Evolutionary conservation across 2,329 filamentous ascomycete species (phyloP), one percentile per base, ranked within the genome.

Genomic region (Trichoderma koningii): DNA sequence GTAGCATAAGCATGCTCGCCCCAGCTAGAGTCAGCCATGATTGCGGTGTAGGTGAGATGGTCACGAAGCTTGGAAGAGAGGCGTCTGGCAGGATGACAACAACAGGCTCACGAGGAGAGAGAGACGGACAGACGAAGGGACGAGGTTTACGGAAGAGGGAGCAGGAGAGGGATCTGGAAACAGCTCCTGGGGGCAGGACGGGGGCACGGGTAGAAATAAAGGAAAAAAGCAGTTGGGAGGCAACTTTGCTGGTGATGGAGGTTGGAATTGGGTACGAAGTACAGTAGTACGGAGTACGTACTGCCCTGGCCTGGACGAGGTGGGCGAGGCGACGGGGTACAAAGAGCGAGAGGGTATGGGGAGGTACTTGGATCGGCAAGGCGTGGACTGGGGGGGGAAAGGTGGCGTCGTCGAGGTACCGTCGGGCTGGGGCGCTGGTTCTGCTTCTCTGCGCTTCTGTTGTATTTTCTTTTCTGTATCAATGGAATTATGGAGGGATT

Each of bases 1-100:
- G 83, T 86, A 70, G 82, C 83, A 74, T 86, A 86, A 70, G 83
- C 78, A 69, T 85, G 82, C 73, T 82, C 81, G 68, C 77, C 77
- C 68, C 75, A 77, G 71, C 72, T 72, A 71, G 71, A 71, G 63
- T 73, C 70, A 68, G 78, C 76, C 79, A 81, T 81, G 68, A 69
- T 66, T 52, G 50, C 6, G n/a, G 50, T 52, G 30, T 45, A 34
- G 45, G n/a, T 52, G 34, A 47, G 53, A 21, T 45, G 19, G 30
- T 23, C 23, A 34, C 44, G 34, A 14, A 60, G 45, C 42, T 62
- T 38, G 17, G 23, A 30, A 30, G 15, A 26, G 42, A 14, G 19
- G 23, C 34, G 15, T 45, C 42, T 55, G n/a, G 19, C 34, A 14
- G n/a, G n/a, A 14, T 23, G n/a, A 52, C 26, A 15, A 26, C 14